Evolutionary conservation across 306 rosid genomes (phyloP).

Genomic region (Rosa rugosa): DNA sequence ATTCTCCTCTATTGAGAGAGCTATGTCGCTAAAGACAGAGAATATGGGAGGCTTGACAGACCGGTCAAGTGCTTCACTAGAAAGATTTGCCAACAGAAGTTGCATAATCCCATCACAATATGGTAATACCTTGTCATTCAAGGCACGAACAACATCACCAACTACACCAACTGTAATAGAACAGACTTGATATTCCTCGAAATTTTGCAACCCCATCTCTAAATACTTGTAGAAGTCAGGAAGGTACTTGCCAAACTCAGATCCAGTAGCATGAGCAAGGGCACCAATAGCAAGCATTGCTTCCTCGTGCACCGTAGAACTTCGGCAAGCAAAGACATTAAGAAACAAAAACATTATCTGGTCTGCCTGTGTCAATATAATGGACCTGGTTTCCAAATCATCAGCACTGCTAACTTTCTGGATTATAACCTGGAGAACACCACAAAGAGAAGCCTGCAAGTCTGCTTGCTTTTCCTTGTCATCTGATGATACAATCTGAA

Average conservation of each 20-base stretch:
- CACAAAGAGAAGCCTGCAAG: slow-evolving; percentile 42
- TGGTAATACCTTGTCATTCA: slow-evolving; percentile 35
- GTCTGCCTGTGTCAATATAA: slow-evolving; percentile 31
- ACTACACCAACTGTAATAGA: slow-evolving; percentile 43
- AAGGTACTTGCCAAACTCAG: slow-evolving; percentile 32
- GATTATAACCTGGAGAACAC: slow-evolving; percentile 42
- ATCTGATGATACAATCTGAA: slow-evolving; percentile 31
- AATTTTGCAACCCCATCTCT: slow-evolving; percentile 45
- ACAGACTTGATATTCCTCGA: slow-evolving; percentile 40
- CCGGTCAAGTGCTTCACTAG: slow-evolving; percentile 30
- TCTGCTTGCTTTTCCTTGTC: slow-evolving; percentile 45
- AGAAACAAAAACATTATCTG: slow-evolving; percentile 37
- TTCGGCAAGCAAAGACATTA: slow-evolving; percentile 42
- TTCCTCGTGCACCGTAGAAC: slow-evolving; percentile 45
- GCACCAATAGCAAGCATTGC: slow-evolving; percentile 48
- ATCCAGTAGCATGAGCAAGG: slow-evolving; percentile 38
- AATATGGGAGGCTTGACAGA: slow-evolving; percentile 45
- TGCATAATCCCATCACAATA: slow-evolving; percentile 38
- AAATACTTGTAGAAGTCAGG: slow-evolving; percentile 32
- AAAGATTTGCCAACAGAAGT: slow-evolving; percentile 27
- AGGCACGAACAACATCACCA: slow-evolving; percentile 35
- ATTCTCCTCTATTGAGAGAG: slow-evolving; percentile 36
- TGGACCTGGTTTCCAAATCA: slow-evolving; percentile 15
- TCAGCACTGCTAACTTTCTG: slow-evolving; percentile 36
- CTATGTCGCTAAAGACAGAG: slow-evolving; percentile 39